Percentiles rank a stretch among this genome's conserved stretches.
Conservation (phyloP, 2,329 filamentous ascomycete genomes). For the Colletotrichum filicis region DNA sequence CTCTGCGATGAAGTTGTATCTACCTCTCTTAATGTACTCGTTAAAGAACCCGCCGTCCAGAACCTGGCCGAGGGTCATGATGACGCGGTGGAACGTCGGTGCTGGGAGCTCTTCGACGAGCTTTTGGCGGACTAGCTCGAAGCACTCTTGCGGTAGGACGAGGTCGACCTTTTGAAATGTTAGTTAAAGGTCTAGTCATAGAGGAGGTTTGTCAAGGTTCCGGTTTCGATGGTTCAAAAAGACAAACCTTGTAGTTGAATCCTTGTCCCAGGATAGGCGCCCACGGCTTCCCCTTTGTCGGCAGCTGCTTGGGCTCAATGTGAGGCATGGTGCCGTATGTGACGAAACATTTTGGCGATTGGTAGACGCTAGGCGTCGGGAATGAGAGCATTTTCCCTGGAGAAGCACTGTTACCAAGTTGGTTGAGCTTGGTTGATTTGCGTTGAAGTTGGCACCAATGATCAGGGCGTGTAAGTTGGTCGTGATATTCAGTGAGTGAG, state of each 20-base stretch:
- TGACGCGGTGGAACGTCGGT: slow-evolving; percentile 73
- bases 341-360: slow-evolving; percentile 77
- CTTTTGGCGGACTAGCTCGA: slow-evolving; percentile 63
- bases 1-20: not conserved
- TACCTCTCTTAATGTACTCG: slow-evolving; percentile 85
- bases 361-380: slow-evolving; percentile 58
- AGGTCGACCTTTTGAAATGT: slow-evolving; percentile 67
- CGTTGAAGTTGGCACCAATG: not conserved
- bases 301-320: slow-evolving; percentile 76
- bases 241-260: slow-evolving; percentile 74
- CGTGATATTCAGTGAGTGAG: not conserved
- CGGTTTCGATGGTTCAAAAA: no score
- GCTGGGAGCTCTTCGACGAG: slow-evolving; percentile 51
- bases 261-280: slow-evolving; percentile 71
- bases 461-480: not conserved
- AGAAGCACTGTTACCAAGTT: no score
- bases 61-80: slow-evolving; percentile 78
- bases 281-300: slow-evolving; percentile 82
- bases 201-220: not conserved
- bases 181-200: not conserved
- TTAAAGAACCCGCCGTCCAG: slow-evolving; percentile 82
- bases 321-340: slow-evolving; percentile 76
- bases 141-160: slow-evolving; percentile 75
- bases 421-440: no score
- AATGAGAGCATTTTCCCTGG: slow-evolving; percentile 53